Evolutionary conservation across 176 grass and related monocot genomes (phyloP).

Genomic region (Canna indica): DNA sequence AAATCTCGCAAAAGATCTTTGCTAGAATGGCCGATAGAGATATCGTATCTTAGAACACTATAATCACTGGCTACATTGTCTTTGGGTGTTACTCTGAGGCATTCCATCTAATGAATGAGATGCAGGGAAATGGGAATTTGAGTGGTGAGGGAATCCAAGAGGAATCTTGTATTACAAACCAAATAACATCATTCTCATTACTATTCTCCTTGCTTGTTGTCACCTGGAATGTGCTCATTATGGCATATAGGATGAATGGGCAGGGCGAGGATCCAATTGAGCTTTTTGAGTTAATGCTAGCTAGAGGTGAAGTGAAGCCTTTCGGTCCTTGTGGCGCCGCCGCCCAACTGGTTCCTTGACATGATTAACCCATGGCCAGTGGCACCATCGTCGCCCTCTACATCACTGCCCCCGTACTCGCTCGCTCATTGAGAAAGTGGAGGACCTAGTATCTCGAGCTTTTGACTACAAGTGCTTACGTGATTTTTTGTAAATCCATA

Average conservation of each 20-base stretch:
- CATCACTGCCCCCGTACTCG: too few species aligned
- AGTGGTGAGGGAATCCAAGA: background rate
- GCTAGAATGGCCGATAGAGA: constrained; percentile 38
- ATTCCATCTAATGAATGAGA: constrained; percentile 46
- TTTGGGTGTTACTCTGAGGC: constrained; percentile 43
- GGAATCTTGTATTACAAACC: constrained; percentile 26
- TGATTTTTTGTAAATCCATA: too few species aligned
- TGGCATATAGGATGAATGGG: constrained; percentile 91
- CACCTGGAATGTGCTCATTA: constrained; percentile 98
- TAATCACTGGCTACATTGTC: constrained; percentile 55
- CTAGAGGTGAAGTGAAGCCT: constrained; percentile 45
- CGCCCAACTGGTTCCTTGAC: too few species aligned
- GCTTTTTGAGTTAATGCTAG: constrained; percentile 60
- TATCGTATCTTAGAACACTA: constrained; percentile 86
- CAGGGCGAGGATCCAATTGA: constrained; percentile 45
- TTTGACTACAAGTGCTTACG: too few species aligned
- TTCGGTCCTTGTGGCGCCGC: too few species aligned
- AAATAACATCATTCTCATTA: constrained; percentile 75
- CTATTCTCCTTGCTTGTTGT: constrained; percentile 71
- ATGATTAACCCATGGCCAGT: too few species aligned
- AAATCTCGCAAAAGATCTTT: constrained; percentile 54
- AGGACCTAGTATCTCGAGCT: too few species aligned
- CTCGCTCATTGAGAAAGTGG: too few species aligned
- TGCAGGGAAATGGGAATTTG: constrained; percentile 27
- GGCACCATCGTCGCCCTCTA: too few species aligned